Base-by-base conservation (phyloP, 169 alveolate genomes). In the Eimeria nieschulzi region DNA sequence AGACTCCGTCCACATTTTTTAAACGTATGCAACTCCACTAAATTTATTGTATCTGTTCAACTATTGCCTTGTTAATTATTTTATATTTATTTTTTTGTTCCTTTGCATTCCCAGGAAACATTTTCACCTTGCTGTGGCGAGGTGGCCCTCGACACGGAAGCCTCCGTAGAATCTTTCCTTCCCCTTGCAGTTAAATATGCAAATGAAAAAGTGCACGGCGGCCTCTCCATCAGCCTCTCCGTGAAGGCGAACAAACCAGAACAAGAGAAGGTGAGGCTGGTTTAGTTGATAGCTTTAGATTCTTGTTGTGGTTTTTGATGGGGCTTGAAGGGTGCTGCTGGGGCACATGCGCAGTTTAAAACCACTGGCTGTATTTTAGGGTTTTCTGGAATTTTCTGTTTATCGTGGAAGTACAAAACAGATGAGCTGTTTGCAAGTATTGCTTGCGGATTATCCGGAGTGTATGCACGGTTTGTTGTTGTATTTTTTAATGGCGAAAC, bases 101-200 rank as follows among this genome's bases (percentile, higher is more conserved):
- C 26, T 17, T 54, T 46, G 33, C 64, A 10, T 83, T 59, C 55
- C 54, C 83, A 91, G 91, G 94, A 91, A 72, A 54, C 83, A 25
- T 91, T 91, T 61, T 54, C 70, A 7, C 88, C 88, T 8, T 21
- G 75, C 21, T 83, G 85, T 19, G 94, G 87, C 7, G 94, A 91
- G 39, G 91, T 91, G 54, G 54, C 91, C 2, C 75, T 91, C 17
- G 94, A 91, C 71, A 91, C 94, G 51, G 92, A 91, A 6, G 54
- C 33, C n/a, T 21, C 83, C 19, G 26, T 83, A 0, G 85, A 51
- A n/a, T 92, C 72, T 1, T 91, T 91, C 26, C 79, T 91, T 33
- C 94, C 91, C 17, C 78, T 7, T 15, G 94, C 92, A 2, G 90
- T 82, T 2, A 9, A 72, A 19, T 83, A 26, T 61, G 87, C 64